phyloP scores from a whole-genome alignment of 768 basidiomycete species.

The Trametes meyenii region DNA sequence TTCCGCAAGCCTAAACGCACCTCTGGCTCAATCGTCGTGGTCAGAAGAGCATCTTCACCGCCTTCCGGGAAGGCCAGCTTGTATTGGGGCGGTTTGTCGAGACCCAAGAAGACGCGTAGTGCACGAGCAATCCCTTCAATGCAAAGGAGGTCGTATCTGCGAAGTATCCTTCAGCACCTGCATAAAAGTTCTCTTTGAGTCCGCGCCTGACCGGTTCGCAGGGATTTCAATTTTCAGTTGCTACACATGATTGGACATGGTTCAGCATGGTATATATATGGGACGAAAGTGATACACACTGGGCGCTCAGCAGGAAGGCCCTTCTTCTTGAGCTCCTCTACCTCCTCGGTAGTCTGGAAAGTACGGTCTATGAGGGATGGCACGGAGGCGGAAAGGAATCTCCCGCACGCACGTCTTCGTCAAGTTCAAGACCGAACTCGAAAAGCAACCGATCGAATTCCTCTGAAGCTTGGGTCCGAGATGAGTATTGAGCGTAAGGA shows the following conservation, averaged over 20 bases:
- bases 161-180: conserved; percentile 15
- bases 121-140: conserved; percentile 94
- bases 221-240: conserved; percentile 99
- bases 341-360: conserved; percentile 82
- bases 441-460: conserved; percentile 96
- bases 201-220: conserved; percentile 75
- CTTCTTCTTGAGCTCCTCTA: conserved; percentile 79
- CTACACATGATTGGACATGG: conserved; percentile 40
- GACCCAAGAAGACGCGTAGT: conserved; percentile 79
- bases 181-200: not conserved
- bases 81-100: conserved; percentile 69
- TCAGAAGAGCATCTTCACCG: conserved; percentile 66
- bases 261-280: conserved; percentile 4
- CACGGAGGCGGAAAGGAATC: not conserved
- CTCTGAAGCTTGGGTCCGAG: conserved; percentile 67
- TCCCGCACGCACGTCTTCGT: conserved; percentile 84
- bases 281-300: conserved; percentile 43
- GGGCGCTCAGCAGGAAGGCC: conserved; percentile 86
- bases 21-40: conserved; percentile 70
- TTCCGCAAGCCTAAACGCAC: conserved; percentile 46
- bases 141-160: conserved; percentile 95
- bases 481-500: conserved; percentile 18
- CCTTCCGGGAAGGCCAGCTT: conserved; percentile 71
- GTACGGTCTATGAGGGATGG: not conserved
- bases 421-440: conserved; percentile 96